These are phyloP conservation scores for Alloteropsis angusta DNA, from an alignment of 202 grass and related monocot genomes.

Conservation along the genomic window DNA sequence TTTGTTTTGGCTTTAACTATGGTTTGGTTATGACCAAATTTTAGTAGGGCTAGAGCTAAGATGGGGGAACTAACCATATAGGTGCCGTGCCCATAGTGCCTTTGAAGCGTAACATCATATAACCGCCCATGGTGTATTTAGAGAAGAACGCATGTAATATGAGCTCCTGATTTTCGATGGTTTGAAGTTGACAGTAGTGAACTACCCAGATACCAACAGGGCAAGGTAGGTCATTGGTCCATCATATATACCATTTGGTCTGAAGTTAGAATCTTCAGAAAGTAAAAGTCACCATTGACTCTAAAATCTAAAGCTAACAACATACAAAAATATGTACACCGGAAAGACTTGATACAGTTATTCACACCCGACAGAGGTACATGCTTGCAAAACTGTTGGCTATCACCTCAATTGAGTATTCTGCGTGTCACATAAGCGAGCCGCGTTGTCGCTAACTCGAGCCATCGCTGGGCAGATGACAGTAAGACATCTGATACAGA, in stretches of 20 bases:
- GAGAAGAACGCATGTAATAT: no score
- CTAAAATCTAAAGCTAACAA: neutral
- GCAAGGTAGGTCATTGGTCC: no score
- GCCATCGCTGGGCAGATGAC: neutral
- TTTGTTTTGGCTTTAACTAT: no score
- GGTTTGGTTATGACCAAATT: no score
- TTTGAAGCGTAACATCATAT: no score
- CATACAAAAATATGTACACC: conserved; percentile 39
- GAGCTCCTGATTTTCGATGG: no score
- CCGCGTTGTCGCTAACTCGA: neutral
- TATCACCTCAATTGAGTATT: neutral
- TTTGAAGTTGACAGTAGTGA: no score
- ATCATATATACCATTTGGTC: neutral
- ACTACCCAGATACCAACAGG: no score
- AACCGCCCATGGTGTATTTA: no score
- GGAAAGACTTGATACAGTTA: neutral
- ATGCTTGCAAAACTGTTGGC: neutral
- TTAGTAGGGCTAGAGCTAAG: no score
- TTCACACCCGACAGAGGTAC: neutral
- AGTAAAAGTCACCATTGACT: neutral
- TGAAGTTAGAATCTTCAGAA: conserved; percentile 5
- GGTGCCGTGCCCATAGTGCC: no score
- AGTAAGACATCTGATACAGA: neutral
- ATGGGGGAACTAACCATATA: no score
- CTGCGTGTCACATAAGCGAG: neutral